A percentile compares a stretch with the other conserved stretches of the same genome.
Conservation (phyloP, 1,139 yeast species). For the Suhomyces taliae region DNA sequence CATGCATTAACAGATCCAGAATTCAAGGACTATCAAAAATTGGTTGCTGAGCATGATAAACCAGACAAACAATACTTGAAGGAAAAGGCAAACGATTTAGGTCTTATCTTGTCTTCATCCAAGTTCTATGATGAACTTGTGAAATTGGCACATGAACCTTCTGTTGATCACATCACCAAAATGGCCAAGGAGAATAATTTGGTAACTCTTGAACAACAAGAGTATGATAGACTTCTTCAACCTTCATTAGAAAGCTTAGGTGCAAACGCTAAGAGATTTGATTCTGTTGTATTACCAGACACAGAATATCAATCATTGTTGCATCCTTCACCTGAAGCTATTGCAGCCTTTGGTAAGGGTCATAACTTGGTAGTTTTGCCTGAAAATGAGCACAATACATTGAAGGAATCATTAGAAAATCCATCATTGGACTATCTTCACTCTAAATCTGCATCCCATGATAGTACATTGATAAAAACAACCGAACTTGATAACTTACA, state of each 20-base stretch:
- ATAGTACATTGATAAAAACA: slow-evolving; percentile 20
- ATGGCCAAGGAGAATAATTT: slow-evolving; percentile 14
- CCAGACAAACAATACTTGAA: slow-evolving; percentile 25
- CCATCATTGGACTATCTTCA: slow-evolving; percentile 24
- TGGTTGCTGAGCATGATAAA: slow-evolving; percentile 31
- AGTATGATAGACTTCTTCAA: slow-evolving; percentile 3
- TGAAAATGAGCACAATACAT: slow-evolving; percentile 28
- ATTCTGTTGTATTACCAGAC: slow-evolving; percentile 5
- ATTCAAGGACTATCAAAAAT: slow-evolving; percentile 20
- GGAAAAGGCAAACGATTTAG: slow-evolving; percentile 29
- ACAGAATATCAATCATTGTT: slow-evolving; percentile 6
- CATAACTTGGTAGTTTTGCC: slow-evolving; percentile 31
- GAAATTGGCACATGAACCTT: slow-evolving; percentile 26
- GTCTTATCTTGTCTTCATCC: slow-evolving; percentile 32
- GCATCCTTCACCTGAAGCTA: slow-evolving; percentile 28
- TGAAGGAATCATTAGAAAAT: slow-evolving; percentile 28
- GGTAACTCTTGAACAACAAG: slow-evolving; percentile 7
- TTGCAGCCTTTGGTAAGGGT: slow-evolving; percentile 33
- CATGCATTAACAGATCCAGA: slow-evolving; percentile 27
- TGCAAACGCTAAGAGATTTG: slow-evolving; percentile 1
- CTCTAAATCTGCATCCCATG: slow-evolving; percentile 14
- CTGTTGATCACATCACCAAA: slow-evolving; percentile 16
- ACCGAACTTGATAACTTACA: slow-evolving; percentile 14
- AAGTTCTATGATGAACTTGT: slow-evolving; percentile 31
- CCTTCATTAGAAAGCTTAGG: slow-evolving; percentile 9